Evolutionary conservation across 1,284 basidiomycete genomes (phyloP), one percentile per base, ranked within the genome.

Genomic region (Heterobasidion occidentale): DNA sequence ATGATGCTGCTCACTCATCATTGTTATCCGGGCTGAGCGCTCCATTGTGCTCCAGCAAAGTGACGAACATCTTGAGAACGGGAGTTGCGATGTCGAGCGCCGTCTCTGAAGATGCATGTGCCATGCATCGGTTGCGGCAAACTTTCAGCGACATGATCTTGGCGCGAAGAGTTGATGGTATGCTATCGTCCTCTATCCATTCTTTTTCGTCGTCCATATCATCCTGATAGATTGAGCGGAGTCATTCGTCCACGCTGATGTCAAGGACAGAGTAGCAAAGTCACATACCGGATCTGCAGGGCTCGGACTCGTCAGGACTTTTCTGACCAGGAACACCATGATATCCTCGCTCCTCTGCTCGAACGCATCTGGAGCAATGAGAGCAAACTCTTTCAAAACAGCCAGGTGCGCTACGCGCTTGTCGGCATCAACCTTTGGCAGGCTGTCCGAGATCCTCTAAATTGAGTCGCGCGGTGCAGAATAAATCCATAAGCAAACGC

Each of bases 131-230:
- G 67, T 92, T 86, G 27, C 90, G 79, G 65, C 85, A 86, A 3
- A 94, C 77, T 68, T 95, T 92, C 51, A 97, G 68, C 0, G 83
- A 80, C 7, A 87, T 70, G 3, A 95, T 66, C 65, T 92, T 92
- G 0, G 91, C 89, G 48, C 74, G 75, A 1, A 87, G 73, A 7
- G 75, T 70, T 12, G 76, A 72, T 0, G 78, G 65, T 15, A 95
- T 69, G 9, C 83, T 74, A 0, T 78, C 76, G 51, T 92, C 84
- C 46, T 84, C 78, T 3, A 81, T 73, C 93, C 93, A 97, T 61
- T 92, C 88, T 46, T 85, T 81, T 36, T 85, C 83, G 0, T 74
- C 73, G 7, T 80, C 77, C 80, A 83, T 76, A 35, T 70, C 65
- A 35, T 72, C 69, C 71, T 76, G 54, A 19, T n/a, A 12, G 20